Percentiles rank a stretch among this genome's conserved stretches.
These are phyloP conservation scores for Hyaloscypha variabilis DNA, from an alignment of 495 filamentous ascomycete genomes.

Conservation along the genomic window DNA sequence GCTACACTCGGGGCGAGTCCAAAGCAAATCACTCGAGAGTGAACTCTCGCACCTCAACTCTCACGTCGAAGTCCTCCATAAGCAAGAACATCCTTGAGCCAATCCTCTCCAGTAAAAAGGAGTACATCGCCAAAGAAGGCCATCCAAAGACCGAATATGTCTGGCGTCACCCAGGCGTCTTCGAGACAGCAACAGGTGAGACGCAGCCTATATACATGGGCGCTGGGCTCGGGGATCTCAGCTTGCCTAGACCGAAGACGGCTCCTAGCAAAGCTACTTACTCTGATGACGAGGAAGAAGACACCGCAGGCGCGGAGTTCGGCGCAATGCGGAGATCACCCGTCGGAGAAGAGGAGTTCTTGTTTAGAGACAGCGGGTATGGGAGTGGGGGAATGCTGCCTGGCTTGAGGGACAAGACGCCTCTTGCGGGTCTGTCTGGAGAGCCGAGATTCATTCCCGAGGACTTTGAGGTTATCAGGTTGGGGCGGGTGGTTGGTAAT, in stretches of 20 bases:
- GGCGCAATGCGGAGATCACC: neutral
- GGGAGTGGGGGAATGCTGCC: constrained; percentile 20
- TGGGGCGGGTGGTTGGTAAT: neutral
- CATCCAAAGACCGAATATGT: constrained; percentile 26
- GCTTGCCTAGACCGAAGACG: neutral
- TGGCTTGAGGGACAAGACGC: constrained; percentile 8
- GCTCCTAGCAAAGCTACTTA: neutral
- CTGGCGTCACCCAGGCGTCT: constrained; percentile 28
- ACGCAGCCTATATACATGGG: constrained; percentile 18
- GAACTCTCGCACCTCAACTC: constrained; percentile 2
- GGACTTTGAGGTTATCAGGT: neutral
- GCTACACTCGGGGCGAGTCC: constrained; percentile 18
- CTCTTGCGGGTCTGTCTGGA: neutral
- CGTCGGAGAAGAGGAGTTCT: constrained; percentile 9
- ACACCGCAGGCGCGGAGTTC: constrained; percentile 3
- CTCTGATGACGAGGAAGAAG: constrained; percentile 7
- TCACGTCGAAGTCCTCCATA: neutral
- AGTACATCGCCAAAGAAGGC: constrained; percentile 27
- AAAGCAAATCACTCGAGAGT: neutral
- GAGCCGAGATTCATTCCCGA: neutral
- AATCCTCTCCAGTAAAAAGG: constrained; percentile 25
- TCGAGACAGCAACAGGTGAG: constrained; percentile 16
- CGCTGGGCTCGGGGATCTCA: constrained; percentile 15
- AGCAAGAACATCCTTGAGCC: constrained; percentile 13
- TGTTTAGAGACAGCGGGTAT: constrained; percentile 23